These are phyloP conservation scores for Komagataella kurtzmanii DNA, from an alignment of 805 yeast genomes.

Conservation along the genomic window DNA sequence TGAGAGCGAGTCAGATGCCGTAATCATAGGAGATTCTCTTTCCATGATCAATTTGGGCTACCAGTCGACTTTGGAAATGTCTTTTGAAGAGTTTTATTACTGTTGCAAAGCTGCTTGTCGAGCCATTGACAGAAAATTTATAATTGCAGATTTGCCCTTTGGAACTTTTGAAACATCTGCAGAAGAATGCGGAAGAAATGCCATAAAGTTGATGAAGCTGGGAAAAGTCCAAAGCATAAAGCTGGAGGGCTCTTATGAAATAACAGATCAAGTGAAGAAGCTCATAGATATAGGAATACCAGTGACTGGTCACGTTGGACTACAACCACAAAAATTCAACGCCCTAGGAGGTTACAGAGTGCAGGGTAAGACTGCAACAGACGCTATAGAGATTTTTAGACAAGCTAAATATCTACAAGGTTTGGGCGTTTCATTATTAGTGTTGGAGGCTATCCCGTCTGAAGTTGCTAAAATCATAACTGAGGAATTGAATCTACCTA, in stretches of 20 bases:
- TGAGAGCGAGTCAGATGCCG: conserved; percentile 48
- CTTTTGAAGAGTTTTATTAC: conserved; percentile 68
- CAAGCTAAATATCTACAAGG: conserved; percentile 61
- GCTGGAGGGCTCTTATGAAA: conserved; percentile 67
- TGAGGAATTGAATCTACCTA: conserved; percentile 47
- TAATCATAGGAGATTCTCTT: conserved; percentile 82
- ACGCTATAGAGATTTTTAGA: conserved; percentile 42
- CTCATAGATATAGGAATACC: conserved; percentile 69
- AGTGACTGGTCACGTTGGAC: conserved; percentile 82
- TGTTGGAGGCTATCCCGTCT: conserved; percentile 81
- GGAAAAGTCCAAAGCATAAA: conserved; percentile 65
- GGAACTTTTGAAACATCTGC: conserved; percentile 66
- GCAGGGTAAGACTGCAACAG: conserved; percentile 52
- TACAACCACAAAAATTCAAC: conserved; percentile 80
- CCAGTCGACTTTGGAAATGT: conserved; percentile 58
- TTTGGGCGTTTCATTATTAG: conserved; percentile 65
- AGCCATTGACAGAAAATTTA: conserved; percentile 49
- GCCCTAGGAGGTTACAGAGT: conserved; percentile 77
- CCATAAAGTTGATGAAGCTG: conserved; percentile 38
- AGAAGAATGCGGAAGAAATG: conserved; percentile 47
- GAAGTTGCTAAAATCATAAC: conserved; percentile 57
- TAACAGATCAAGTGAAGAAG: conserved; percentile 37
- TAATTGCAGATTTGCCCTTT: conserved; percentile 82
- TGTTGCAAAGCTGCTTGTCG: conserved; percentile 67
- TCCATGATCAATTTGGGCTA: conserved; percentile 89